Base-by-base conservation (phyloP, 73 alveolate genomes). In the Effrenium voratum region DNA sequence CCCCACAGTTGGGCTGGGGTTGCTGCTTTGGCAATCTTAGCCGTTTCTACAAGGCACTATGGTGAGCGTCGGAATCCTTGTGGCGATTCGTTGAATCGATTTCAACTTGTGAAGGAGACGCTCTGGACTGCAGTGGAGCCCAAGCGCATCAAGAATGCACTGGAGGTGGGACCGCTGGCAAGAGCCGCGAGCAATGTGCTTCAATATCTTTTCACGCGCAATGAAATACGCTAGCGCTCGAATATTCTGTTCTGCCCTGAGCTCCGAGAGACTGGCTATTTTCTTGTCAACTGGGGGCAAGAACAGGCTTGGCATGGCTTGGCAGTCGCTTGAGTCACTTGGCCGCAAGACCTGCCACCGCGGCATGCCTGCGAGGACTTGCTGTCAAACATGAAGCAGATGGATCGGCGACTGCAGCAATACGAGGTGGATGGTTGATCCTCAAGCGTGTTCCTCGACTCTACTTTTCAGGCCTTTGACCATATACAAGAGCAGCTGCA, bases 381-480 rank as follows among this genome's bases (percentile, higher is more conserved):
- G 80, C 68, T 92, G 66, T 92, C 98, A 38, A 92, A 92, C 91
- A 75, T 92, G 98, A 92, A 92, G 82, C 90, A 92, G 49, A 92
- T 92, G 98, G 92, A 72, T 34, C 90, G 98, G 70, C 90, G 91
- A 46, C 41, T 92, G 98, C 98, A 76, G 28, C 98, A 92, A 81
- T 92, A 92, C 72, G 98, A 92, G 45, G 88, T 36, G 52, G n/a
- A 94, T 99, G 99, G 98, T 95, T 92, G 99, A 98, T 30, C 99
- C 99, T 80, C 99, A 99, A 41, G 96, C 93, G 84, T n/a, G n/a
- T n/a, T n/a, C n/a, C n/a, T n/a, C n/a, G n/a, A n/a, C n/a, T n/a
- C 99, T 82, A 94, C 83, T 63, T 99, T 99, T 93, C 99, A 99
- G 99, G 99, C 99, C 2, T 99, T 99, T 96, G 99, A 99, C 83